Evolutionary conservation across 768 basidiomycete species (phyloP).

Genomic region (Aureoboletus auriporus): DNA sequence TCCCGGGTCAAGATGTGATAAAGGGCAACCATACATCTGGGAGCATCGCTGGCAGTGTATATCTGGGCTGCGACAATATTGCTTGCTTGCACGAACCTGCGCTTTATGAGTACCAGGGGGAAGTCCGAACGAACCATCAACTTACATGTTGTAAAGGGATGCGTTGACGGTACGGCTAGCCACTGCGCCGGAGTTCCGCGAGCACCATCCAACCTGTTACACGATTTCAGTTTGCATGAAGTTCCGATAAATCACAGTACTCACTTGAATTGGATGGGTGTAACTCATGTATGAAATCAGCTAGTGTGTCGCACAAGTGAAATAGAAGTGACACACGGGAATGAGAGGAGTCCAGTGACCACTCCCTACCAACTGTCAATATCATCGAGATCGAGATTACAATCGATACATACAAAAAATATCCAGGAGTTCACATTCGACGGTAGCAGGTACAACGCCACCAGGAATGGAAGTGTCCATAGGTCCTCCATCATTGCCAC

Average conservation of each 20-base stretch:
- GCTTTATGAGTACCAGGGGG: no score
- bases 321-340: constrained; percentile 32
- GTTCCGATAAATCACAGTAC: background rate
- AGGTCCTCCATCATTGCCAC: constrained; percentile 51
- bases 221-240: no score
- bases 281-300: constrained; percentile 25
- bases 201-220: constrained; percentile 50
- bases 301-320: background rate
- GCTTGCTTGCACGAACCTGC: constrained; percentile 41
- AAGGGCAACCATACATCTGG: constrained; percentile 38
- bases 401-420: constrained; percentile 39
- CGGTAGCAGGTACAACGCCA: constrained; percentile 50
- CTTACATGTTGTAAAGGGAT: constrained; percentile 54
- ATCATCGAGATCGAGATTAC: background rate
- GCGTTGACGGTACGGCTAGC: constrained; percentile 58
- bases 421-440: constrained; percentile 49
- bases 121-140: background rate
- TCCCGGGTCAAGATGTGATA: no score
- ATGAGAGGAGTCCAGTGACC: constrained; percentile 42
- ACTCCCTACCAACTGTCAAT: constrained; percentile 30
- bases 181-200: constrained; percentile 56
- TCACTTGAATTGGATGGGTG: constrained; percentile 48
- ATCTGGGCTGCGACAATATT: constrained; percentile 49
- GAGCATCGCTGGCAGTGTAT: constrained; percentile 55
- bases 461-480: constrained; percentile 60